phyloP scores from a whole-genome alignment of 495 filamentous ascomycete species.

The Daldinia concentrica region DNA sequence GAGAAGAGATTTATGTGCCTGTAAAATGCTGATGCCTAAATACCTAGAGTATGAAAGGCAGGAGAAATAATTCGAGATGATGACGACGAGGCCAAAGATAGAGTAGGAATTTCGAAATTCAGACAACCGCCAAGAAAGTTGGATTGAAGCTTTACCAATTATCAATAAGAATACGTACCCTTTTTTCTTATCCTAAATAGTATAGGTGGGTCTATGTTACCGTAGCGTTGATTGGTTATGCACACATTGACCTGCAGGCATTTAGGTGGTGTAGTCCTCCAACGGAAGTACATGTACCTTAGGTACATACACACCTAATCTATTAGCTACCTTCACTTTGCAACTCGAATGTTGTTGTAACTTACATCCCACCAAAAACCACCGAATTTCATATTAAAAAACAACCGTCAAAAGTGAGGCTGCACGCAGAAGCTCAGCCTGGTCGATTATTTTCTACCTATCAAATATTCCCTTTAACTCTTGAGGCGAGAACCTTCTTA shows the following conservation, averaged over 20 bases:
- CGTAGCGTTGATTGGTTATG: slow-evolving; percentile 21
- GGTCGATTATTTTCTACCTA: slow-evolving; percentile 22
- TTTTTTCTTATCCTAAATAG: slow-evolving; percentile 12
- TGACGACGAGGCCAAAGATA: slow-evolving; percentile 21
- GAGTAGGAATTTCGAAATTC: slow-evolving; percentile 22
- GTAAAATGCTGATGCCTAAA: slow-evolving; percentile 34
- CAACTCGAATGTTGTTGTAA: neutral
- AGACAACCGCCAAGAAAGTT: slow-evolving; percentile 34
- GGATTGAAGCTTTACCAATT: slow-evolving; percentile 7
- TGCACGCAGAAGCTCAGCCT: slow-evolving; percentile 37
- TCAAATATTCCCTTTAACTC: slow-evolving; percentile 6
- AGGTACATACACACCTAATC: neutral
- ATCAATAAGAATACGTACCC: slow-evolving; percentile 6
- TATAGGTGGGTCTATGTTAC: slow-evolving; percentile 19
- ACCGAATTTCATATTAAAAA: neutral
- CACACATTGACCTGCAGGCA: slow-evolving; percentile 10
- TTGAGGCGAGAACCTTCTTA: slow-evolving; percentile 21
- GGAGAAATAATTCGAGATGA: slow-evolving; percentile 14
- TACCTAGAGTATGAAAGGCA: slow-evolving; percentile 7
- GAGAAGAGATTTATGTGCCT: slow-evolving; percentile 17
- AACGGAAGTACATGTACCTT: neutral
- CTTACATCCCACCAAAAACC: neutral
- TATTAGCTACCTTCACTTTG: neutral
- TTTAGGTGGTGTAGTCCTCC: neutral
- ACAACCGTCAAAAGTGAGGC: slow-evolving; percentile 32